Evolutionary conservation across 2,329 filamentous ascomycete genomes (phyloP).

Genomic region (Microcera coccophila): DNA sequence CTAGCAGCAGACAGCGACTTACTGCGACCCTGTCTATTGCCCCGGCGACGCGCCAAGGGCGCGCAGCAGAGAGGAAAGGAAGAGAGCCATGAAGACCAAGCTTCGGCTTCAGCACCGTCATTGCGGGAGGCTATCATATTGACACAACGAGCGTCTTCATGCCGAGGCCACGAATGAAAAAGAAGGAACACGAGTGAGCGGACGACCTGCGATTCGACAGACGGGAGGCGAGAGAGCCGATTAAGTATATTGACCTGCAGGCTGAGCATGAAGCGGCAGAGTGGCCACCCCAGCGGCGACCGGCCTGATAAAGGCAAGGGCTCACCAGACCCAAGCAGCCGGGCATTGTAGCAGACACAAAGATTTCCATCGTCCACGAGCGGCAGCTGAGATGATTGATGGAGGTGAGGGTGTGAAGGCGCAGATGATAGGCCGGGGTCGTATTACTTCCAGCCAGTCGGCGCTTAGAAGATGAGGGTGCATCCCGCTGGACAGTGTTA

Average conservation of each 20-base stretch:
- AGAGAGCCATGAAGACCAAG: slow-evolving; percentile 45
- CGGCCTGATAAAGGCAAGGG: neutral
- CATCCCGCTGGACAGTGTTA: slow-evolving; percentile 18
- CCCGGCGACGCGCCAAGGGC: slow-evolving; percentile 36
- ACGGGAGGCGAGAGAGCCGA: slow-evolving; percentile 11
- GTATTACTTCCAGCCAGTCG: slow-evolving; percentile 31
- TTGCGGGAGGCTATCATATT: slow-evolving; percentile 42
- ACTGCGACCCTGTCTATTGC: slow-evolving; percentile 39
- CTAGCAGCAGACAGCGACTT: slow-evolving; percentile 30
- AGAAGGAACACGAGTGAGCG: slow-evolving; percentile 13
- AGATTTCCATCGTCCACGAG: slow-evolving; percentile 5
- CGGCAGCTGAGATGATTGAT: slow-evolving; percentile 23
- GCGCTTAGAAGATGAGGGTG: slow-evolving; percentile 30
- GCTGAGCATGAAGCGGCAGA: no score
- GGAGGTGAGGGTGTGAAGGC: slow-evolving; percentile 23
- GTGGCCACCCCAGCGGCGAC: neutral
- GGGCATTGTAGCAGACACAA: neutral
- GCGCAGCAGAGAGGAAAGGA: slow-evolving; percentile 45
- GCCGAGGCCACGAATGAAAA: slow-evolving; percentile 12
- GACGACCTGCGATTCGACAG: slow-evolving; percentile 22
- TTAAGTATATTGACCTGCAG: neutral
- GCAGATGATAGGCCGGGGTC: slow-evolving; percentile 33
- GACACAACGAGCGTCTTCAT: slow-evolving; percentile 22
- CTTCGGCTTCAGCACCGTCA: slow-evolving; percentile 39
- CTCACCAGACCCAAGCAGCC: neutral